Percentiles rank a stretch among this genome's conserved stretches.
phyloP scores from a whole-genome alignment of 2,329 filamentous ascomycete genomes.

The Fusarium sp. region DNA sequence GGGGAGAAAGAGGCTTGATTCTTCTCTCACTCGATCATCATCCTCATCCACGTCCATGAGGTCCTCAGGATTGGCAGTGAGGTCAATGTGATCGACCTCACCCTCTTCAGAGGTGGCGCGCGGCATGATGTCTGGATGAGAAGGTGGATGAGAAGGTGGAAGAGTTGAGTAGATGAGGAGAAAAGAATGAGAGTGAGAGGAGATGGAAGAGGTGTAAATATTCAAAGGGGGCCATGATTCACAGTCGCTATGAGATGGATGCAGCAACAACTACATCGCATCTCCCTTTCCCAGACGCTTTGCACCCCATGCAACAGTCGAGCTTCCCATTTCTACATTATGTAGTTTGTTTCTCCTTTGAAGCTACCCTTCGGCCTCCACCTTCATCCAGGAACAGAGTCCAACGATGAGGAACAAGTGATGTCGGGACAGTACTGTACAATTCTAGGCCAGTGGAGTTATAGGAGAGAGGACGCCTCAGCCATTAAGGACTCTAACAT shows the following conservation, averaged over 20 bases:
- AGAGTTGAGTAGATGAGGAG: too few species aligned
- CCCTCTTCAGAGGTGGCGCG: neutral
- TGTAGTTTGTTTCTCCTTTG: neutral
- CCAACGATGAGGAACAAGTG: too few species aligned
- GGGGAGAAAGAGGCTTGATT: neutral
- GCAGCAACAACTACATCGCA: neutral
- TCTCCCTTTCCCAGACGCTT: neutral
- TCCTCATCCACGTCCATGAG: neutral
- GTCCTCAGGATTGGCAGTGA: neutral
- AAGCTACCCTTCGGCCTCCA: neutral
- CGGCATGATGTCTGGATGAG: slow-evolving; percentile 13
- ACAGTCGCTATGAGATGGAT: neutral
- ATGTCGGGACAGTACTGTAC: too few species aligned
- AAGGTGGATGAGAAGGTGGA: neutral
- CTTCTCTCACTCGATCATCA: neutral
- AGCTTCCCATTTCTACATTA: neutral
- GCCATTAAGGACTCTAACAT: neutral
- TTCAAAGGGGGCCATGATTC: neutral
- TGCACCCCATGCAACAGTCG: neutral
- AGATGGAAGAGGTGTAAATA: neutral
- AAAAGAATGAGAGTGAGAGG: neutral
- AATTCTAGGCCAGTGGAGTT: too few species aligned
- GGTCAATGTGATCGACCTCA: slow-evolving; percentile 12
- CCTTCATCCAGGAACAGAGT: neutral
- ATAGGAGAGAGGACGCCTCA: too few species aligned